Base-by-base conservation (phyloP, 805 yeast genomes). In the Alloascoidea hylecoeti region DNA sequence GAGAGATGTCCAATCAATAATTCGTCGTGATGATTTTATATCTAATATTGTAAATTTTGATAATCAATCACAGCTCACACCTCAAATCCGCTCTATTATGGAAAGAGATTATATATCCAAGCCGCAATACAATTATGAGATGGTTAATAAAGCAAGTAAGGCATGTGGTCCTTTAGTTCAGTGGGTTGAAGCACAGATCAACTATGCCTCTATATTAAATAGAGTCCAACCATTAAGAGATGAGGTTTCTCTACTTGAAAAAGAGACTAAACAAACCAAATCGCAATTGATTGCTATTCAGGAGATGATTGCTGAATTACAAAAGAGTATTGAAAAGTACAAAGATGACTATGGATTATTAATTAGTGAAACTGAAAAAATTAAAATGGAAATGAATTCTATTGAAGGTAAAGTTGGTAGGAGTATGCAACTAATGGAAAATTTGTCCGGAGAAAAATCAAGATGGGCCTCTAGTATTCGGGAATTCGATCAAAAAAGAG, bases 151-250 rank as follows among this genome's bases (percentile, higher is more conserved):
- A 32, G 97, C 97, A 3, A 80, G 94, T 55, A 85, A 82, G 50
- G 96, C 96, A 0, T 85, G 96, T 60, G 97, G 96, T 0, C 97
- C 97, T 0, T 59, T 89, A 27, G 50, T 81, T 15, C 77, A 76
- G 43, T 89, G 97, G 97, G 88, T 86, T 0, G 66, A 68, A 39
- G 96, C 97, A 0, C 96, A 89, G 45, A 63, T 86, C n/a, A 61
- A 66, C n/a, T 89, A 79, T 50, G 70, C 89, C 0, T 50, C 70
- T 1, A 79, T 86, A 16, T 58, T 84, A 34, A 79, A 80, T 28
- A 69, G 66, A 37, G 70, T 89, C 17, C 80, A 73, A 1, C 97
- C 97, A 0, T 55, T 89, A 46, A 61, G 75, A 40, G 62, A 62
- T 3, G 95, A 86, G 46, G 81, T 85, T 3, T 48, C 47, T 4